phyloP scores from a whole-genome alignment of 2,329 filamentous ascomycete genomes.

The Didymella lethalis region DNA sequence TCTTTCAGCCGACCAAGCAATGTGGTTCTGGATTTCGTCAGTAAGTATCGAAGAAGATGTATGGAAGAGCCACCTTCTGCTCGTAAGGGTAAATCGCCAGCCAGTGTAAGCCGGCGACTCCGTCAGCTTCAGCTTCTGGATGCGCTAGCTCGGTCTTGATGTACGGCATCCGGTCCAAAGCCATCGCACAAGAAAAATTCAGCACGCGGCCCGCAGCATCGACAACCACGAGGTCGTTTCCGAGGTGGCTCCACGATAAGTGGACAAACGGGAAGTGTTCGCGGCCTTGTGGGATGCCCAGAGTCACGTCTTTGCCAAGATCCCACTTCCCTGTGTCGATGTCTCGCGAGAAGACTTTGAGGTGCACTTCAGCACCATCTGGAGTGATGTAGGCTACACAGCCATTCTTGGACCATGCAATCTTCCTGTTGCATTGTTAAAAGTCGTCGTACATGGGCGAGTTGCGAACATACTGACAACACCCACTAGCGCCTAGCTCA shows the following conservation, averaged over 20 bases:
- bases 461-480: conserved; percentile 74
- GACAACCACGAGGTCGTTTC: conserved; percentile 81
- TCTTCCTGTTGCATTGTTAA: conserved; percentile 63
- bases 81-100: conserved; percentile 60
- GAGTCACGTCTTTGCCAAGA: conserved; percentile 73
- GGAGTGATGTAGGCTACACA: conserved; percentile 82
- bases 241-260: conserved; percentile 80
- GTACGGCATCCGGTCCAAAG: conserved; percentile 74
- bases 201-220: conserved; percentile 80
- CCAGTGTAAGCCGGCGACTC: conserved; percentile 88
- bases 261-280: conserved; percentile 76
- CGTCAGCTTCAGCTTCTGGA: conserved; percentile 74
- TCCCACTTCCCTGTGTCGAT: conserved; percentile 76
- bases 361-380: conserved; percentile 73
- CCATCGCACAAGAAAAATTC: conserved; percentile 74
- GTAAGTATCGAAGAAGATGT: background rate
- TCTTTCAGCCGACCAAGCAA: conserved; percentile 52
- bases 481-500: conserved; percentile 77
- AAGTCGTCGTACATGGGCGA: background rate
- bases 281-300: conserved; percentile 68
- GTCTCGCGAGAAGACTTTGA: conserved; percentile 75
- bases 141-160: conserved; percentile 72
- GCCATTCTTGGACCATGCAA: conserved; percentile 88
- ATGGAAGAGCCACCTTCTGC: conserved; percentile 41
- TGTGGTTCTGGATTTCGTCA: conserved; percentile 42